Evolutionary conservation across 805 yeast species (phyloP).

Genomic region (Lachancea thermotolerans): DNA sequence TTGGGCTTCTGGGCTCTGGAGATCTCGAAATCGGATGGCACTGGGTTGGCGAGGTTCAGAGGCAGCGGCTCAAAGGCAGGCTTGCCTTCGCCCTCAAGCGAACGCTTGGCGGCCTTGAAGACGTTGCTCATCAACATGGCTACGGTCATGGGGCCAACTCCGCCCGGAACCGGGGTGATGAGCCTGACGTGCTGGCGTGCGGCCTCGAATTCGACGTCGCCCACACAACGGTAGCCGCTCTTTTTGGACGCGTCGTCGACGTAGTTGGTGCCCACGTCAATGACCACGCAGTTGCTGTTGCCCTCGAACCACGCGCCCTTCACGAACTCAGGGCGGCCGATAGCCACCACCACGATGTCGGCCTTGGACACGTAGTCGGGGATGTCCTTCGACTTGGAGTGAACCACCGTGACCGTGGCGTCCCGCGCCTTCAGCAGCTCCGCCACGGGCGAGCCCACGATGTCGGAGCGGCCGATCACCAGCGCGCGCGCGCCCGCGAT

Average conservation of each 20-base stretch:
- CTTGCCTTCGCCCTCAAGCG: constrained; percentile 20
- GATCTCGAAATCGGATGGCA: constrained; percentile 75
- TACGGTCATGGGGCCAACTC: constrained; percentile 90
- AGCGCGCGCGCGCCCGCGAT: constrained; percentile 80
- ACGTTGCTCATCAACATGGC: constrained; percentile 75
- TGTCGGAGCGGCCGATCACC: constrained; percentile 91
- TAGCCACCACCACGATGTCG: constrained; percentile 78
- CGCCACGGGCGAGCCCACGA: constrained; percentile 92
- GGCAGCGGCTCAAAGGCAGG: constrained; percentile 44
- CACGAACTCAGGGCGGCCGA: constrained; percentile 65
- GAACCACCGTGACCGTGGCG: constrained; percentile 84
- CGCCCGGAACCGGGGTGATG: constrained; percentile 88
- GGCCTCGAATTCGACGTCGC: constrained; percentile 64
- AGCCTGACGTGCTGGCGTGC: constrained; percentile 37
- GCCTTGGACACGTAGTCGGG: constrained; percentile 56
- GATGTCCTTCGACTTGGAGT: constrained; percentile 62
- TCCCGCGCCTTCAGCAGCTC: constrained; percentile 70
- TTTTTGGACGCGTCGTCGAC: constrained; percentile 59
- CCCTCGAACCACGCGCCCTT: constrained; percentile 61
- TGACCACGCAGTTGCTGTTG: constrained; percentile 46
- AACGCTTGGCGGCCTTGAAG: constrained; percentile 56
- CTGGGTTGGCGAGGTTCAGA: constrained; percentile 53
- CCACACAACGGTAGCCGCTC: constrained; percentile 65
- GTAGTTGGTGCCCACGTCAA: constrained; percentile 81
- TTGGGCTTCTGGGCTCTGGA: constrained; percentile 72